These are phyloP conservation scores for Schwanniomyces polymorphus DNA, from an alignment of 805 yeast genomes.

Conservation along the genomic window DNA sequence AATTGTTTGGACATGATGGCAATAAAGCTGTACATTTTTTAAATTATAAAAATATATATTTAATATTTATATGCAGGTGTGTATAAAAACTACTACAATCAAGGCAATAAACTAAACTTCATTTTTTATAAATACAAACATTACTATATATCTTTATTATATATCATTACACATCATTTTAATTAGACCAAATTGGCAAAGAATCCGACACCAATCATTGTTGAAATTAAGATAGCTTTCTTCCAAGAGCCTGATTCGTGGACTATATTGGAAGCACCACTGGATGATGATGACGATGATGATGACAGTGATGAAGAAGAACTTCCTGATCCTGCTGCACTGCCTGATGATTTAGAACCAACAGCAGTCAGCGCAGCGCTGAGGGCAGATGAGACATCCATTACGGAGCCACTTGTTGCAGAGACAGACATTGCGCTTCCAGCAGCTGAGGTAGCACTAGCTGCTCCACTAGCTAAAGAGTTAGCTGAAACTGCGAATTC, in stretches of 20 bases:
- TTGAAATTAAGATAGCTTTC: conserved; percentile 35
- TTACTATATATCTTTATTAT: not conserved
- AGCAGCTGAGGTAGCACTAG: conserved; percentile 1
- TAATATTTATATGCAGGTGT: not conserved
- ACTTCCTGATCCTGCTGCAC: conserved; percentile 10
- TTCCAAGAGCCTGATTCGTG: conserved; percentile 32
- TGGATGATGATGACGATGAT: conserved; percentile 10
- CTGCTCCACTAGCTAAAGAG: conserved; percentile 2
- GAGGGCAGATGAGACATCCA: conserved; percentile 4
- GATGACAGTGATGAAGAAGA: conserved; percentile 12
- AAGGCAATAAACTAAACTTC: not conserved
- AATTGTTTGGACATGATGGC: not conserved
- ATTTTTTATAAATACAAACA: not conserved
- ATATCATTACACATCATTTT: conserved; percentile 1
- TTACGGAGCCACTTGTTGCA: conserved; percentile 3
- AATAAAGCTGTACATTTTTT: not conserved
- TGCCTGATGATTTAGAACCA: conserved; percentile 6
- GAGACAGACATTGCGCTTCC: not conserved
- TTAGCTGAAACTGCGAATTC: conserved; percentile 7
- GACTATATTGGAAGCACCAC: conserved; percentile 12
- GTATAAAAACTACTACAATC: not conserved
- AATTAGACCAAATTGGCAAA: conserved; percentile 25
- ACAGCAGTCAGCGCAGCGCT: conserved; percentile 3
- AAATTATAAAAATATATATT: not conserved
- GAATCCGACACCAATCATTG: conserved; percentile 35